Evolutionary conservation across 179 eudicot species (phyloP).

Genomic region (Spinacia oleracea): DNA sequence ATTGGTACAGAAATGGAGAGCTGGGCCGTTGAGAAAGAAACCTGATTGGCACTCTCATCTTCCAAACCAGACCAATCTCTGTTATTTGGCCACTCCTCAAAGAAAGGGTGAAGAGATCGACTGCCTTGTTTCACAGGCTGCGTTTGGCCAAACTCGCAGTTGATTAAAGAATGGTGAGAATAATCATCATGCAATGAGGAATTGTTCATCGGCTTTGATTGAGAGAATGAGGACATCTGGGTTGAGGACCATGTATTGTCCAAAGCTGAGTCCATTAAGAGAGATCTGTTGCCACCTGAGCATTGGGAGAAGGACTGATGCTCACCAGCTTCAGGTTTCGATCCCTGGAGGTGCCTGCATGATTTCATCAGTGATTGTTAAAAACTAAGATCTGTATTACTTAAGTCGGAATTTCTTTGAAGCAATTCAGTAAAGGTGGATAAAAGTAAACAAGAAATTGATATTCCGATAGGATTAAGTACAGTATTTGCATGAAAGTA

Average conservation of each 20-base stretch:
- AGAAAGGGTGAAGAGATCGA: constrained; percentile 23
- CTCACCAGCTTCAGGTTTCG: constrained; percentile 16
- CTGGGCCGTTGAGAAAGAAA: constrained; percentile 18
- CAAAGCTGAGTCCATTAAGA: constrained; percentile 3
- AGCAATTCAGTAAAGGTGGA: not conserved
- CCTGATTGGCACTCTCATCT: constrained; percentile 18
- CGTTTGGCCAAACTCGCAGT: constrained; percentile 10
- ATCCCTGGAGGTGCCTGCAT: constrained; percentile 23
- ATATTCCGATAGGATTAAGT: not conserved
- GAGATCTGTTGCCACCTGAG: constrained; percentile 19
- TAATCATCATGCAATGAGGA: constrained; percentile 13
- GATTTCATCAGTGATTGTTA: not conserved
- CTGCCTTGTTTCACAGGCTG: constrained; percentile 17
- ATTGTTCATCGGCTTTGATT: constrained; percentile 11
- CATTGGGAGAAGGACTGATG: constrained; percentile 4
- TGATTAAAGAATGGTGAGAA: constrained; percentile 5
- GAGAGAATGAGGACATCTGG: constrained; percentile 20
- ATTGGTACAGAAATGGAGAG: constrained; percentile 18
- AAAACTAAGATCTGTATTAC: not conserved
- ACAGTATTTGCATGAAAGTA: not conserved
- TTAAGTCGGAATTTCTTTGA: not conserved
- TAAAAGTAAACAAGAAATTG: not conserved
- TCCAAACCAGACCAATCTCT: constrained; percentile 18
- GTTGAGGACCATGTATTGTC: constrained; percentile 21
- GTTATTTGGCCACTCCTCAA: constrained; percentile 14